These are phyloP conservation scores for Epichloe typhina DNA, from an alignment of 2,329 filamentous ascomycete species.

Conservation along the genomic window DNA sequence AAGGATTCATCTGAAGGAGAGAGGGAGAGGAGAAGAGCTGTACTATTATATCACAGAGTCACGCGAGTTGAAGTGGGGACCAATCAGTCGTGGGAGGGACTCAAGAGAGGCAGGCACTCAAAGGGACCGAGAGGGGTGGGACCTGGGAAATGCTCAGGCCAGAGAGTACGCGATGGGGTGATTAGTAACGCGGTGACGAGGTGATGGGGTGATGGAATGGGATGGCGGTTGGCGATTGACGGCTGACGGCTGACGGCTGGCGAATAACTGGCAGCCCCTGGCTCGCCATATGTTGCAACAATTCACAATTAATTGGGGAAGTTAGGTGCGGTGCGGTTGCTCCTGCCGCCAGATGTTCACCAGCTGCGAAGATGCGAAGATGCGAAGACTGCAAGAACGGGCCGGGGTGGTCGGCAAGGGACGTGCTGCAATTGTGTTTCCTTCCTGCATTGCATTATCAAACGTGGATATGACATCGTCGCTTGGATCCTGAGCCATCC, in stretches of 20 bases:
- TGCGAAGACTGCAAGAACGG: neutral
- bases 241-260: neutral
- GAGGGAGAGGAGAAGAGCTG: conserved; percentile 7
- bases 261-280: neutral
- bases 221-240: neutral
- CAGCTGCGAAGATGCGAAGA: neutral
- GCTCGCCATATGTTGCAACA: too few species aligned
- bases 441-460: too few species aligned
- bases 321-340: too few species aligned
- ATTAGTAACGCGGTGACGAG: neutral
- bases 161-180: too few species aligned
- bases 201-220: neutral
- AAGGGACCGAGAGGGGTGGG: too few species aligned
- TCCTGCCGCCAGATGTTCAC: too few species aligned
- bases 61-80: conserved; percentile 11
- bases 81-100: conserved; percentile 5
- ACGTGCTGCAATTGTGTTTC: neutral
- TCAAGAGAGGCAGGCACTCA: neutral
- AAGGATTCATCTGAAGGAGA: neutral
- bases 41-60: conserved; percentile 12
- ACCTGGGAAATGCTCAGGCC: neutral
- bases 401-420: neutral
- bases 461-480: too few species aligned
- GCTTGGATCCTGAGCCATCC: neutral
- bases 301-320: too few species aligned